Conservation (phyloP, 1,284 basidiomycete species). For the Trichosporon inkin region DNA sequence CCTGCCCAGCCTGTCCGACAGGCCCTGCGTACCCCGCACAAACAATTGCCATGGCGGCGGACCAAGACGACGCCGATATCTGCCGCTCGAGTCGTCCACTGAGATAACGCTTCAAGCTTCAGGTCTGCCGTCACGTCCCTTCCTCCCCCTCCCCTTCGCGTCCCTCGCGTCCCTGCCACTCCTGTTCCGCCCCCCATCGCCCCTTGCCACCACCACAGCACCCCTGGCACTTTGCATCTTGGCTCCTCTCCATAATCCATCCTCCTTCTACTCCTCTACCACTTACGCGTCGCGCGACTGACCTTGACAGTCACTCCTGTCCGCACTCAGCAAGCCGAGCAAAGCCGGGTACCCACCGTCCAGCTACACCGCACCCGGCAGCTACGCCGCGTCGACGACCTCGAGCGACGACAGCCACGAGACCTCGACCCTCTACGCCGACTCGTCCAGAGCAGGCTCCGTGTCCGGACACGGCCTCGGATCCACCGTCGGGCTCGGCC, state of each 20-base stretch:
- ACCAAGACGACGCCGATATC: no score
- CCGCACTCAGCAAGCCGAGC: constrained; percentile 27
- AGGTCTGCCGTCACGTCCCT: neutral
- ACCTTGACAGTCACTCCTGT: constrained; percentile 28
- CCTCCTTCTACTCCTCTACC: neutral
- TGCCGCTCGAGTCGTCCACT: no score
- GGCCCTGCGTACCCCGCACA: no score
- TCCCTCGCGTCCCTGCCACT: neutral
- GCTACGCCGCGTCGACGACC: constrained; percentile 20
- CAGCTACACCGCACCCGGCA: constrained; percentile 9
- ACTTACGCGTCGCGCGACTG: neutral
- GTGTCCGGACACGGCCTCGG: constrained; percentile 1
- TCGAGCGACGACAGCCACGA: constrained; percentile 23
- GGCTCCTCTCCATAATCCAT: neutral
- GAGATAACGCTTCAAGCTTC: neutral
- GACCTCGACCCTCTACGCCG: constrained; percentile 16
- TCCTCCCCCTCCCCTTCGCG: neutral
- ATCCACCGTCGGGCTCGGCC: constrained; percentile 9
- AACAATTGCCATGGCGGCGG: no score
- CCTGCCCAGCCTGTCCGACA: no score
- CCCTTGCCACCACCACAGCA: neutral
- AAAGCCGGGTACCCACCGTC: constrained; percentile 20
- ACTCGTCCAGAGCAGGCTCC: constrained; percentile 11
- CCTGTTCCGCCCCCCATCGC: neutral
- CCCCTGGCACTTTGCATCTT: neutral